Conservation (phyloP, 1,139 yeast genomes). For the Blastobotrys serpentis region DNA sequence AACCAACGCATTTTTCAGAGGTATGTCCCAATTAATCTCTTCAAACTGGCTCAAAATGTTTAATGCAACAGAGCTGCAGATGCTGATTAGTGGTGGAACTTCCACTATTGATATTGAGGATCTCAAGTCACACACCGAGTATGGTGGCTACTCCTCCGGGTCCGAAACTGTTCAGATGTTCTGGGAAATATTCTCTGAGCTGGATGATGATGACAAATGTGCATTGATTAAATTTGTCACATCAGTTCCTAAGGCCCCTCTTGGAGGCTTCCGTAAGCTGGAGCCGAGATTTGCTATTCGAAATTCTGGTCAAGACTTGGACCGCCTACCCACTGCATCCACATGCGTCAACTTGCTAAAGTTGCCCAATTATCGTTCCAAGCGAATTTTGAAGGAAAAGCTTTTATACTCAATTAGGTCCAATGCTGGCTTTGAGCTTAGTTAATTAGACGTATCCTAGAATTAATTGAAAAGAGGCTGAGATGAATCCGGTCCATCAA, state of each 20-base stretch:
- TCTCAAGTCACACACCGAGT: slow-evolving; percentile 58
- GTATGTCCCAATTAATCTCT: slow-evolving; percentile 65
- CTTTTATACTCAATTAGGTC: slow-evolving; percentile 73
- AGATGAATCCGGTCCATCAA: background rate
- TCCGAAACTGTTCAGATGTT: slow-evolving; percentile 56
- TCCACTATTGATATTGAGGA: slow-evolving; percentile 69
- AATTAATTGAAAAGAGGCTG: background rate
- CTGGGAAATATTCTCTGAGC: slow-evolving; percentile 69
- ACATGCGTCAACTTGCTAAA: slow-evolving; percentile 89
- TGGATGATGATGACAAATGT: slow-evolving; percentile 58
- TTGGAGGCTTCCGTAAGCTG: slow-evolving; percentile 76
- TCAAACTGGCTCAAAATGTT: slow-evolving; percentile 81
- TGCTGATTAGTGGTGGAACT: slow-evolving; percentile 80
- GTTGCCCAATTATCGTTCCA: slow-evolving; percentile 76
- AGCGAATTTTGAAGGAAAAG: slow-evolving; percentile 56
- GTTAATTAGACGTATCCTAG: slow-evolving; percentile 1
- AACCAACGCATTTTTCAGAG: slow-evolving; percentile 64
- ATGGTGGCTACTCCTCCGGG: slow-evolving; percentile 62
- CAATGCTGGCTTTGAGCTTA: slow-evolving; percentile 81
- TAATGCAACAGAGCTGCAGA: slow-evolving; percentile 77
- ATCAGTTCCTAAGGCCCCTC: slow-evolving; percentile 87
- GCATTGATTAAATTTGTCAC: slow-evolving; percentile 82
- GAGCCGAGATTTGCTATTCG: slow-evolving; percentile 80
- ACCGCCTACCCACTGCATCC: slow-evolving; percentile 82
- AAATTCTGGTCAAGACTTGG: slow-evolving; percentile 53